Conservation (phyloP, 352 stramenopile species). For the Halophytophthora batemanensis region DNA sequence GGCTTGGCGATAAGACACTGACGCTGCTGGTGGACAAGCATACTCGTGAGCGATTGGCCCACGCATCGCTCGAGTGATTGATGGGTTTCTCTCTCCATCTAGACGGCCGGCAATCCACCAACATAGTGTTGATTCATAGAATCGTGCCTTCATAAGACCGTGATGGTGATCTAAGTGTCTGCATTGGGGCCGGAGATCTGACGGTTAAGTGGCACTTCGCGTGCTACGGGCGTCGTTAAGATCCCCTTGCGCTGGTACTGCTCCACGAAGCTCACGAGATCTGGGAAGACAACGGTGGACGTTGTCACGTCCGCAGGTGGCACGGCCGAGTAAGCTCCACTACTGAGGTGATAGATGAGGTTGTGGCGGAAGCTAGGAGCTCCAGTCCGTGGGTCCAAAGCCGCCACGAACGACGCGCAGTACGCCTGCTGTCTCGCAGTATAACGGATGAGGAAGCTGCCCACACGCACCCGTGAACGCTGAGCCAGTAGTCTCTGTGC, state of each 20-base stretch:
- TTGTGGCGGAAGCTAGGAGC: constrained; percentile 59
- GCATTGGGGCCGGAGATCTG: constrained; percentile 37
- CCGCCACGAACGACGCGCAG: constrained; percentile 68
- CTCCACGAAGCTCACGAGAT: constrained; percentile 77
- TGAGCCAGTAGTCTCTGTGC: constrained; percentile 43
- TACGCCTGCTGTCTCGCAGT: constrained; percentile 57
- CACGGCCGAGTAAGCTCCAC: constrained; percentile 60
- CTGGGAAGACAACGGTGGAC: constrained; percentile 49
- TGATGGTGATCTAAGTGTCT: too few relatives aligned
- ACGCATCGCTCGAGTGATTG: constrained; percentile 15
- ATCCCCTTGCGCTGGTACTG: constrained; percentile 71
- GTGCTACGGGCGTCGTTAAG: constrained; percentile 43
- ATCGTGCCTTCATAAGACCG: background rate
- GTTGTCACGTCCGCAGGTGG: constrained; percentile 47
- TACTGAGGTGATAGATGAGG: constrained; percentile 65
- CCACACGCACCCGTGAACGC: constrained; percentile 23
- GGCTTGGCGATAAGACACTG: constrained; percentile 52
- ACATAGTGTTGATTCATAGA: background rate
- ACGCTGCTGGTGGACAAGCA: constrained; percentile 54
- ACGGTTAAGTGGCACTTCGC: constrained; percentile 47
- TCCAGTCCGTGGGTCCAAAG: constrained; percentile 29
- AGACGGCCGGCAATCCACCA: background rate
- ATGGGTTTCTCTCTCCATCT: too few relatives aligned
- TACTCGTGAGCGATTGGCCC: constrained; percentile 39
- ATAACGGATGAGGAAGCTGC: constrained; percentile 79